Conservation (phyloP, 176 grass and related monocot genomes). For the Musa itinerans region DNA sequence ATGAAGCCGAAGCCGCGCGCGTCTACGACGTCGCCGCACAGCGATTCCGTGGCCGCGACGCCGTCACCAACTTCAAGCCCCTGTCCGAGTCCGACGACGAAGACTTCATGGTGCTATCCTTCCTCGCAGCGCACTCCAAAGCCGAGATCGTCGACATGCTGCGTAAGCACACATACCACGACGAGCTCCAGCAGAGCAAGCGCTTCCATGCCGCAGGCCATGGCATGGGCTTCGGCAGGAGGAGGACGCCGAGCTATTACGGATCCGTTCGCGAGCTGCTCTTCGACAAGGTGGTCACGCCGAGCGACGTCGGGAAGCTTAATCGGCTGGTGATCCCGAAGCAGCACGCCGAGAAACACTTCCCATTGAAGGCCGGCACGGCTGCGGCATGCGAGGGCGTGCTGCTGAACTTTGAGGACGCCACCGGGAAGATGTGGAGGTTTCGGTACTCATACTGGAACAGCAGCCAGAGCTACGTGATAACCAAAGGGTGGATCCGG, state of each 20-base stretch:
- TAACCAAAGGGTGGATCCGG: conserved; percentile 89
- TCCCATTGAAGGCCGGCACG: conserved; percentile 30
- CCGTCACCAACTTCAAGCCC: conserved; percentile 74
- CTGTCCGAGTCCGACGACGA: conserved; percentile 37
- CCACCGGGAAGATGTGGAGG: conserved; percentile 64
- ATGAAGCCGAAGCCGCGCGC: conserved; percentile 52
- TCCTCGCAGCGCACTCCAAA: conserved; percentile 61
- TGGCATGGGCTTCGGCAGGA: neutral
- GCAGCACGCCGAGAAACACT: conserved; percentile 95
- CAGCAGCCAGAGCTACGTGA: conserved; percentile 99
- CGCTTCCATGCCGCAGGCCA: conserved; percentile 22
- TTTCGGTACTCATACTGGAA: conserved; percentile 98
- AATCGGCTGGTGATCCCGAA: conserved; percentile 95
- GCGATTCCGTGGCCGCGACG: conserved; percentile 80
- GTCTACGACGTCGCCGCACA: conserved; percentile 77
- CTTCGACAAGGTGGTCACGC: conserved; percentile 88
- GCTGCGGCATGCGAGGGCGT: conserved; percentile 50
- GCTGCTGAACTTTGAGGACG: conserved; percentile 83
- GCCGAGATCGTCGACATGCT: conserved; percentile 90
- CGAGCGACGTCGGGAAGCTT: conserved; percentile 94
- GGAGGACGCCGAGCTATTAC: neutral
- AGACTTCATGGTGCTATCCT: conserved; percentile 42
- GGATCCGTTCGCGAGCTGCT: conserved; percentile 48
- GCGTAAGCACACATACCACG: conserved; percentile 83
- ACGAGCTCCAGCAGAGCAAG: conserved; percentile 67